These are phyloP conservation scores for Pinus albicaulis DNA, from an alignment of 75 land plant species.

Conservation along the genomic window DNA sequence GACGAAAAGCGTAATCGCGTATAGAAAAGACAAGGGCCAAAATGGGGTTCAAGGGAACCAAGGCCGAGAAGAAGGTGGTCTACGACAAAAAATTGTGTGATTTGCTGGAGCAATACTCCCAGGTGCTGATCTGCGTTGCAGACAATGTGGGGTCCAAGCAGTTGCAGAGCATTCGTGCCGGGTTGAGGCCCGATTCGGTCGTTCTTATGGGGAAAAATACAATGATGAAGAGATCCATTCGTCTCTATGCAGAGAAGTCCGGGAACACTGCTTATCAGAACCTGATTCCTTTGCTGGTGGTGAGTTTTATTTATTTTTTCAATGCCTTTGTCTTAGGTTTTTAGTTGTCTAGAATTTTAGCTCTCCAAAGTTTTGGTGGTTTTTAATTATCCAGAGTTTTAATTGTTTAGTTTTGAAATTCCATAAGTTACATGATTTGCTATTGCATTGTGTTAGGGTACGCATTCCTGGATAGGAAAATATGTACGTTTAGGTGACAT, in stretches of 20 bases:
- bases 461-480: too few relatives aligned
- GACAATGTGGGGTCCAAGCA: constrained; percentile 81
- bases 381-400: too few relatives aligned
- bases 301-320: constrained; percentile 11
- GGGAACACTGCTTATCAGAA: constrained; percentile 50
- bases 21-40: background rate
- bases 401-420: too few relatives aligned
- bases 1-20: too few relatives aligned
- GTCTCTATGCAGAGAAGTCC: constrained; percentile 56
- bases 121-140: constrained; percentile 49
- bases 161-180: constrained; percentile 60
- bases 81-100: constrained; percentile 68
- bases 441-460: too few relatives aligned
- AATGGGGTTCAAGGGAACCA: constrained; percentile 69
- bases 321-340: background rate
- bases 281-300: constrained; percentile 58
- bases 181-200: constrained; percentile 62
- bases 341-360: background rate
- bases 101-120: constrained; percentile 56
- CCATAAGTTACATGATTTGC: too few relatives aligned
- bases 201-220: constrained; percentile 82
- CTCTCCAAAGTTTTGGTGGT: too few relatives aligned
- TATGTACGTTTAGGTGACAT: too few relatives aligned
- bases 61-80: constrained; percentile 57
- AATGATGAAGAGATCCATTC: constrained; percentile 67